Evolutionary conservation across 1,139 yeast species (phyloP).

Genomic region (Wickerhamomyces sp.): DNA sequence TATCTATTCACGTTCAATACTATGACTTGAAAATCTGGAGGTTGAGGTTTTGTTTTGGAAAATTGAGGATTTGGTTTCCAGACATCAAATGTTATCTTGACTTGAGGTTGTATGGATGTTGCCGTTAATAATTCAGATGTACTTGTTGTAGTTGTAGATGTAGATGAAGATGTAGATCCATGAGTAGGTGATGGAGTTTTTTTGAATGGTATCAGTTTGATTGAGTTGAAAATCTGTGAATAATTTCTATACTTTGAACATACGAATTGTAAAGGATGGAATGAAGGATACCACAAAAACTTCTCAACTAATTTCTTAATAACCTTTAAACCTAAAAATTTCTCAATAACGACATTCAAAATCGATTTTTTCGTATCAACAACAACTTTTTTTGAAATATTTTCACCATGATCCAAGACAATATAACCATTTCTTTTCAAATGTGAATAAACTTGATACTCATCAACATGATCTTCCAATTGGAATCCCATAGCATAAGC

Average conservation of each 20-base stretch:
- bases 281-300: conserved; percentile 19
- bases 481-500: conserved; percentile 52
- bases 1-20: conserved; percentile 48
- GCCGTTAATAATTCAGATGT: conserved; percentile 7
- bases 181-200: conserved; percentile 10
- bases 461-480: conserved; percentile 44
- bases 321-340: background rate
- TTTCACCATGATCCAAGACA: conserved; percentile 37
- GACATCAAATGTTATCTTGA: conserved; percentile 44
- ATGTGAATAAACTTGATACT: conserved; percentile 66
- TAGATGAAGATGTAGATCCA: too few relatives aligned
- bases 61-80: conserved; percentile 82
- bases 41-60: conserved; percentile 63
- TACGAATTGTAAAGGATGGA: conserved; percentile 24
- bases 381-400: conserved; percentile 1
- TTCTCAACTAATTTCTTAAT: background rate
- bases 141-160: conserved; percentile 13
- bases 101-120: conserved; percentile 1
- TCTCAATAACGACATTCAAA: conserved; percentile 4
- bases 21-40: conserved; percentile 71
- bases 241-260: conserved; percentile 33
- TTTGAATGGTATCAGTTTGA: conserved; percentile 30
- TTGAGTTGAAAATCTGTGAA: conserved; percentile 36
- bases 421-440: conserved; percentile 79
- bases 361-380: conserved; percentile 9